Evolutionary conservation across 1,139 yeast genomes (phyloP), one percentile per base, ranked within the genome.

Genomic region (Geotrichum fermentans): DNA sequence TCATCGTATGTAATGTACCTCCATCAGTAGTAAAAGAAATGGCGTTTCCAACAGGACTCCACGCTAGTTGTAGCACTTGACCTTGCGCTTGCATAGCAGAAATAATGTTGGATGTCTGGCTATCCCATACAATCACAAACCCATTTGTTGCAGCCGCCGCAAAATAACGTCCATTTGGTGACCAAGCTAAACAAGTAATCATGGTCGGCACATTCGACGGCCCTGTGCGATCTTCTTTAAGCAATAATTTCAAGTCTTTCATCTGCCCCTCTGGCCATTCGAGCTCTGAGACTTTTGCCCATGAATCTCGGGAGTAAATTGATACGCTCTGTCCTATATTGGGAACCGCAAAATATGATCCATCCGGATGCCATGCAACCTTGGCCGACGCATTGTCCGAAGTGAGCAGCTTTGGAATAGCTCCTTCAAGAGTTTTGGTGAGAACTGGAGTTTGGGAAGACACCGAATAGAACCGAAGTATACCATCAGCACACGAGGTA

Each of bases 401-500:
- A n/a, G 63, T 61, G 48, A 70, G 48, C 62, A 77, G 54, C 17
- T 52, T 40, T 1, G 67, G 65, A 10, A 60, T 54, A 0, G 62
- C 68, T 22, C 70, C 73, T 1, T 68, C 60, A 14, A 83, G 63
- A 1, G 75, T 71, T 41, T 77, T 65, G 1, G 73, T 57, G 40
- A 68, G 59, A 44, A 65, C 62, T 2, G 77, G 76, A 14, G 63
- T 49, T 36, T 60, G 60, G 3, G 78, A 69, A 1, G 74, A 73
- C 30, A 83, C 75, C 0, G 88, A 81, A 60, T 75, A 86, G 40
- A 92, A 69, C 40, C 78, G 75, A 22, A 88, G 67, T 36, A 72
- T 73, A 10, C 96, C 95, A 64, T 80, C 83, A 8, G 85, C 71
- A 47, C 83, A 73, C 14, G 89, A 75, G 1, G 82, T 75, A 0